A percentile compares a stretch with the other conserved stretches of the same genome.
These are phyloP conservation scores for Mrakiaceae sp. DNA, from an alignment of 1,284 basidiomycete genomes.

Conservation along the genomic window DNA sequence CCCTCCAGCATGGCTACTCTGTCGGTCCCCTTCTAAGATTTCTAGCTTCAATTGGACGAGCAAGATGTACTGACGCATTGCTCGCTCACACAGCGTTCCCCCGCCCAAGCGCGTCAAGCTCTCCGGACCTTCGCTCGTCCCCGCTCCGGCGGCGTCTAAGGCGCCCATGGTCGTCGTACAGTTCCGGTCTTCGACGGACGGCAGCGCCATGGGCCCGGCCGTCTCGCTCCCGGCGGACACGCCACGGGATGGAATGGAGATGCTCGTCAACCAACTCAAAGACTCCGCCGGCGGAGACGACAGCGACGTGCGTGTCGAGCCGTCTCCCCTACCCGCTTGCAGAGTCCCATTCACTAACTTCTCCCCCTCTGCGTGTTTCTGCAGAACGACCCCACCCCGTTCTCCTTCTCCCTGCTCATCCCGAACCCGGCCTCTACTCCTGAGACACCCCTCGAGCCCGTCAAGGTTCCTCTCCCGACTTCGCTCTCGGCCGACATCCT, in stretches of 20 bases:
- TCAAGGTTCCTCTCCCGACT: conserved; percentile 17
- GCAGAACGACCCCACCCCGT: conserved; percentile 70
- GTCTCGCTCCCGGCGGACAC: conserved; percentile 80
- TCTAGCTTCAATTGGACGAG: no score
- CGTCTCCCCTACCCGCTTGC: not conserved
- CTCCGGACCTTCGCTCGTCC: conserved; percentile 38
- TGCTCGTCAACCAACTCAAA: conserved; percentile 70
- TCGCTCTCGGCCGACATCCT: conserved; percentile 60
- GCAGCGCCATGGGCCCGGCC: conserved; percentile 64
- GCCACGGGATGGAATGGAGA: conserved; percentile 68
- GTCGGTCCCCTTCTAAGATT: no score
- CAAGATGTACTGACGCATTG: no score
- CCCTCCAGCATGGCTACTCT: no score
- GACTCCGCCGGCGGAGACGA: conserved; percentile 37
- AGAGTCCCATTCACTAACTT: not conserved
- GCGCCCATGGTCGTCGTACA: conserved; percentile 69
- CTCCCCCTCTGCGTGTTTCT: not conserved
- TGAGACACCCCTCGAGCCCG: conserved; percentile 10
- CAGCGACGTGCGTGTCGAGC: conserved; percentile 26
- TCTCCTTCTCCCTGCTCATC: conserved; percentile 59
- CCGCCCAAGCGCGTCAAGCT: conserved; percentile 20
- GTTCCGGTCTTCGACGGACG: conserved; percentile 79
- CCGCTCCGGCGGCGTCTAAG: conserved; percentile 40
- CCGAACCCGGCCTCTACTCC: conserved; percentile 16
- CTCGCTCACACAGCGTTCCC: conserved; percentile 6